Evolutionary conservation across 2,329 filamentous ascomycete species (phyloP).

Genomic region (Emergomyces orientalis): DNA sequence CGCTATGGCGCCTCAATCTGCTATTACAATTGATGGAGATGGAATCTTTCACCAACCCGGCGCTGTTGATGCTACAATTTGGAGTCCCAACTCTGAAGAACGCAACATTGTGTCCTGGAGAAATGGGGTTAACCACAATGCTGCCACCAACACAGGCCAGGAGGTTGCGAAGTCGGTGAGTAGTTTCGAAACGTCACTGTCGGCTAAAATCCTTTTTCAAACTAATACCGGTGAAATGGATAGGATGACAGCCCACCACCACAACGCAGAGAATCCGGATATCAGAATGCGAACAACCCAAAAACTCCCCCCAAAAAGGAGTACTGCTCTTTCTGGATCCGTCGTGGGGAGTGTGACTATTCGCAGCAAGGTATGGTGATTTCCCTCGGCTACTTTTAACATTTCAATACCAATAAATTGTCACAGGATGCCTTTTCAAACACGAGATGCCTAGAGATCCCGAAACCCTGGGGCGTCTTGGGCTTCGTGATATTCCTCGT

Average conservation of each 20-base stretch:
- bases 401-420: background rate
- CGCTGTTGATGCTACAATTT: background rate
- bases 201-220: background rate
- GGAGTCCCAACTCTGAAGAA: background rate
- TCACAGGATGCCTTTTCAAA: slow-evolving; percentile 69
- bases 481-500: slow-evolving; percentile 49
- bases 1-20: background rate
- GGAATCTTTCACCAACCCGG: background rate
- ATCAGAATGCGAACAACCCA: background rate
- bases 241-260: background rate
- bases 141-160: background rate
- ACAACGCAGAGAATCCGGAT: too few species aligned
- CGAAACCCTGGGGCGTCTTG: slow-evolving; percentile 57
- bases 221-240: background rate
- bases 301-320: slow-evolving; percentile 13
- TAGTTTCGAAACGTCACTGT: background rate
- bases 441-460: slow-evolving; percentile 76
- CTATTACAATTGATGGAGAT: background rate
- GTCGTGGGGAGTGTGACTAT: slow-evolving; percentile 75
- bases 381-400: background rate
- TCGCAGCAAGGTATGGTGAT: slow-evolving; percentile 54
- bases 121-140: background rate
- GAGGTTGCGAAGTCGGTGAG: slow-evolving; percentile 1
- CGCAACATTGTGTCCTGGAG: background rate
- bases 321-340: slow-evolving; percentile 66